Conservation (phyloP, 129 eudicot genomes). For the Rutidosis leptorrhynchoides region DNA sequence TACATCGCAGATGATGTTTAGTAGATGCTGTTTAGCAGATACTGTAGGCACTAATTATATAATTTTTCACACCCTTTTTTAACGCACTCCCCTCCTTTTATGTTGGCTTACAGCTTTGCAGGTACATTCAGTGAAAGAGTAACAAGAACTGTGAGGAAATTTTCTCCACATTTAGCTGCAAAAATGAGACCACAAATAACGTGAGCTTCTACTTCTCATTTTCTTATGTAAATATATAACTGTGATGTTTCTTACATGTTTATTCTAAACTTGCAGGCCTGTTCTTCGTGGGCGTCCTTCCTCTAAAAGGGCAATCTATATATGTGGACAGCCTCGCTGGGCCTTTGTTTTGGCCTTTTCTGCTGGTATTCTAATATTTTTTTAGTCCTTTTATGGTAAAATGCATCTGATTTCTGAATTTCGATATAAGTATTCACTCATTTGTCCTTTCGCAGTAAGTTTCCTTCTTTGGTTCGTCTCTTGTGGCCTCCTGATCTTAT, state of each 20-base stretch:
- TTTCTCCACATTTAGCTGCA: slow-evolving; percentile 95
- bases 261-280: slow-evolving; percentile 53
- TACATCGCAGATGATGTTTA: not conserved
- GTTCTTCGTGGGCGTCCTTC: slow-evolving; percentile 99
- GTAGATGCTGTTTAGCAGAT: slow-evolving; percentile 13
- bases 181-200: slow-evolving; percentile 95
- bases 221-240: not conserved
- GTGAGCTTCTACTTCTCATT: slow-evolving; percentile 45
- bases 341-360: slow-evolving; percentile 60
- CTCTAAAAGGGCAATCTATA: slow-evolving; percentile 70
- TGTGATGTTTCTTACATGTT: not conserved
- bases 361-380: slow-evolving; percentile 44
- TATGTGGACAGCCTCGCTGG: slow-evolving; percentile 96
- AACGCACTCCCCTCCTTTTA: slow-evolving; percentile 5
- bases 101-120: slow-evolving; percentile 67
- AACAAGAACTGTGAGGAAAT: slow-evolving; percentile 61
- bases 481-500: slow-evolving; percentile 71
- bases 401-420: not conserved
- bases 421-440: not conserved
- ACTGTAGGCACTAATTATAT: not conserved
- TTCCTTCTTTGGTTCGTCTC: slow-evolving; percentile 84
- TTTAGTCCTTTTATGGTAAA: slow-evolving; percentile 25
- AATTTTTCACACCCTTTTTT: not conserved
- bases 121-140: slow-evolving; percentile 89
- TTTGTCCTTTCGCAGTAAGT: slow-evolving; percentile 53